Evolutionary conservation across 176 grass and related monocot genomes (phyloP).

Genomic region (Elaeis guineensis): DNA sequence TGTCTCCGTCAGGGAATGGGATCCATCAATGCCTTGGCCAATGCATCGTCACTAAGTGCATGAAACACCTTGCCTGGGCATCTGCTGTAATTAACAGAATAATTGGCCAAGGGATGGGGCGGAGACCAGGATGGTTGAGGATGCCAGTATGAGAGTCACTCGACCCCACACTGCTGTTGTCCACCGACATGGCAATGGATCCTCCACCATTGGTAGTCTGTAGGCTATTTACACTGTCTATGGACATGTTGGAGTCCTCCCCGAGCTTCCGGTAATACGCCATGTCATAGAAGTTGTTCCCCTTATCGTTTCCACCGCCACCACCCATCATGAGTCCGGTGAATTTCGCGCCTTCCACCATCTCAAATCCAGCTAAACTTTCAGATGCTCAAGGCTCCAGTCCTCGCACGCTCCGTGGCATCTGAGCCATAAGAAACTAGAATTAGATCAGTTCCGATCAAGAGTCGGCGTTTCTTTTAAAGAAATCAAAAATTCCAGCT

Average conservation of each 20-base stretch:
- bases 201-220: slow-evolving; percentile 49
- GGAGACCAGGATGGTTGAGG: slow-evolving; percentile 53
- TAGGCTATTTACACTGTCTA: slow-evolving; percentile 56
- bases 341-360: slow-evolving; percentile 57
- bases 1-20: slow-evolving; percentile 42
- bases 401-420: not conserved
- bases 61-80: slow-evolving; percentile 48
- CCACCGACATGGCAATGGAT: slow-evolving; percentile 43
- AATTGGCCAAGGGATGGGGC: slow-evolving; percentile 33
- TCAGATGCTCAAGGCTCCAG: not conserved
- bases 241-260: slow-evolving; percentile 66
- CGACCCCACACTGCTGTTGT: slow-evolving; percentile 53
- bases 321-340: slow-evolving; percentile 35
- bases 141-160: slow-evolving; percentile 48
- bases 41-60: slow-evolving; percentile 51
- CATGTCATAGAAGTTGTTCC: slow-evolving; percentile 46
- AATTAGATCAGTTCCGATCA: too few relatives aligned
- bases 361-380: slow-evolving; percentile 4
- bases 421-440: not conserved
- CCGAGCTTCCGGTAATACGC: slow-evolving; percentile 64
- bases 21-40: slow-evolving; percentile 84
- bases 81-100: slow-evolving; percentile 51
- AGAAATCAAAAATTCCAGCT: not conserved
- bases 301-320: slow-evolving; percentile 9
- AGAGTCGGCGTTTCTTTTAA: too few relatives aligned